These are phyloP conservation scores for Psilocybe mexicana DNA, from an alignment of 1,284 basidiomycete species.

Conservation along the genomic window DNA sequence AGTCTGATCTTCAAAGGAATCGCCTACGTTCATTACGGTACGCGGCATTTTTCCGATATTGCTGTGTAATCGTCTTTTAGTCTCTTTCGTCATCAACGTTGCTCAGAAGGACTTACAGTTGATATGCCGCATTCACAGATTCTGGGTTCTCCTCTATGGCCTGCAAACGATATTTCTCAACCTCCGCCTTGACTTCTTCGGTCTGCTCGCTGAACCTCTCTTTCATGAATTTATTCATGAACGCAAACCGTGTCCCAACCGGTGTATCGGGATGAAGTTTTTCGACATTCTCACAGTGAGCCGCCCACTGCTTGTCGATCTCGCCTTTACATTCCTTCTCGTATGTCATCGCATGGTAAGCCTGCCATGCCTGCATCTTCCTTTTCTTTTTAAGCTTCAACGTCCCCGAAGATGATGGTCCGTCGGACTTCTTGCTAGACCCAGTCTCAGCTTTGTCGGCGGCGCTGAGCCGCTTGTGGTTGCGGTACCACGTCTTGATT, in stretches of 20 bases:
- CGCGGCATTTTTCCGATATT: too few species aligned
- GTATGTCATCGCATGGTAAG: constrained; percentile 7
- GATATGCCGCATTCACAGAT: too few species aligned
- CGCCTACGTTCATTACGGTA: too few species aligned
- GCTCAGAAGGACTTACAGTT: too few species aligned
- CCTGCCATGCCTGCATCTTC: constrained; percentile 9
- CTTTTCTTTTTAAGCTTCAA: constrained; percentile 1
- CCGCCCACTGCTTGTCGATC: constrained; percentile 4
- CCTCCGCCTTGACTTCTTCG: constrained; percentile 4
- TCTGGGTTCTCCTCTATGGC: neutral
- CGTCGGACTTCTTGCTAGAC: neutral
- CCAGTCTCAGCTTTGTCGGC: neutral
- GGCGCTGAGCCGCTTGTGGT: neutral
- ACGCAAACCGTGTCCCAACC: neutral
- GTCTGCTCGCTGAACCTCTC: neutral
- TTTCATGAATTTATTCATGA: constrained; percentile 10
- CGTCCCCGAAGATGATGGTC: neutral
- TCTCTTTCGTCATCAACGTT: too few species aligned
- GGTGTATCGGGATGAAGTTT: neutral
- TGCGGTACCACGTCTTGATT: neutral
- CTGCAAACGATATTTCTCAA: neutral
- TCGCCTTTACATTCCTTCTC: constrained; percentile 3
- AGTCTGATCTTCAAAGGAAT: too few species aligned
- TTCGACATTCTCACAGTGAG: neutral
- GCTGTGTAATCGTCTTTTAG: too few species aligned